These are phyloP conservation scores for Leccinum subrobustum DNA, from an alignment of 1,284 basidiomycete species.

Conservation along the genomic window DNA sequence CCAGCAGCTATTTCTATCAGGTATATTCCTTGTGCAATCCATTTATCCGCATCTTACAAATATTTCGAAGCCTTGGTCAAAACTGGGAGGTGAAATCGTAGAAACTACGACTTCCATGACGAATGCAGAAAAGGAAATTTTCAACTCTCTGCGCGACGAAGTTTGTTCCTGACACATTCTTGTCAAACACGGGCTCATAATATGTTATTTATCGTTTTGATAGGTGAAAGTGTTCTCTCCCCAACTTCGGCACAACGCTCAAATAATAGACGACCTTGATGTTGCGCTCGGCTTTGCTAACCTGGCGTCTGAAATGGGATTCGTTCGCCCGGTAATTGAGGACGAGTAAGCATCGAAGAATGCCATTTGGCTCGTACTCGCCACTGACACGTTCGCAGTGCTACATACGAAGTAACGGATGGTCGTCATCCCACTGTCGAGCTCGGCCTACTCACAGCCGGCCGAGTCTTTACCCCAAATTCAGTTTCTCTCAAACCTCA, in stretches of 20 bases:
- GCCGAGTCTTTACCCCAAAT: constrained; percentile 84
- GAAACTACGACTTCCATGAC: constrained; percentile 55
- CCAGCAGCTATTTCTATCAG: constrained; percentile 69
- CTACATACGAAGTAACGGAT: constrained; percentile 65
- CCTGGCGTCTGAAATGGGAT: constrained; percentile 77
- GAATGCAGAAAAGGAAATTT: constrained; percentile 67
- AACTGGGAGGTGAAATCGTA: constrained; percentile 64
- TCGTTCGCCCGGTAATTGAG: constrained; percentile 71
- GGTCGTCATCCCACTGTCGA: constrained; percentile 95
- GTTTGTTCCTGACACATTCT: constrained; percentile 37
- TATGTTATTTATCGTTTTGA: neutral
- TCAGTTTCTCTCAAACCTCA: constrained; percentile 60
- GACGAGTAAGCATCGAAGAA: constrained; percentile 60
- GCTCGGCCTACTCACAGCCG: constrained; percentile 74
- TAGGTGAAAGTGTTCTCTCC: constrained; percentile 64
- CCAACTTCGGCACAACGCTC: constrained; percentile 71
- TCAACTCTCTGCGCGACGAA: constrained; percentile 65
- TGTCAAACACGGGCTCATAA: neutral
- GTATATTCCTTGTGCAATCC: constrained; percentile 38
- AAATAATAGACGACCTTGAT: constrained; percentile 88
- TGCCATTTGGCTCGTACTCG: neutral
- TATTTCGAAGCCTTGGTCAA: constrained; percentile 66
- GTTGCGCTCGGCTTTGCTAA: constrained; percentile 81
- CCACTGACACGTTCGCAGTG: constrained; percentile 40
- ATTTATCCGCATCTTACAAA: constrained; percentile 15